Base-by-base conservation (phyloP, 148 eudicot species). In the Rhododendron simsii region DNA sequence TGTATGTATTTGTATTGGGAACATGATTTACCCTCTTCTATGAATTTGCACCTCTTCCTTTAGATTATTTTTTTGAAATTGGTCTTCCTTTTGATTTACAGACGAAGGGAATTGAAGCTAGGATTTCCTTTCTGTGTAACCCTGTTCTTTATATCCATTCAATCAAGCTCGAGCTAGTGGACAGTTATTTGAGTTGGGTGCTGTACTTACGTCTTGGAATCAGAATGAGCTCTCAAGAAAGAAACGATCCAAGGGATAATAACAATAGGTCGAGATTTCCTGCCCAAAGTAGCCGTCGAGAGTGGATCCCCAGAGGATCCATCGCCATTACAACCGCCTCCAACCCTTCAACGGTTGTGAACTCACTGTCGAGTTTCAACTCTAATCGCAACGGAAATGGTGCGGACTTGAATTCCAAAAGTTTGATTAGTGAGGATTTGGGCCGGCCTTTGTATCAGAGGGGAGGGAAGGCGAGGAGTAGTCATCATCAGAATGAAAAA, bases 251-350 rank as follows among this genome's bases (percentile, higher is more conserved):
- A 80, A 92, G 95, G 83, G 93, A 91, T 44, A 91, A 84, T 82
- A 91, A 91, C 44, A 91, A 85, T 83, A 91, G 95, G 86, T 79
- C 91, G 3, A 89, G 93, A 55, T 79, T 85, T 44, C 71, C 90
- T 20, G 90, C 88, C 28, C 93, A 85, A 71, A 87, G 85, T 86
- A 90, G 88, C 59, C 94, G 89, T 33, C 93, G 1, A 41, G 44
- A 91, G 88, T 95, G 97, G 99, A 91, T 95, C 1, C 94, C 99
- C 3, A 89, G 97, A 78, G 93, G 94, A 37, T 51, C 93, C 41
- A 86, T 57, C 30, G 15, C 85, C 39, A 47, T 86, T 9, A 14
- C 87, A 13, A 44, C 80, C 0, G 51, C 80, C 57, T 28, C 65
- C 48, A 26, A 84, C 86, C 39, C 82, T 57, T 80, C 91, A 37